phyloP scores from a whole-genome alignment of 129 eudicot genomes.

The Calendula officinalis region DNA sequence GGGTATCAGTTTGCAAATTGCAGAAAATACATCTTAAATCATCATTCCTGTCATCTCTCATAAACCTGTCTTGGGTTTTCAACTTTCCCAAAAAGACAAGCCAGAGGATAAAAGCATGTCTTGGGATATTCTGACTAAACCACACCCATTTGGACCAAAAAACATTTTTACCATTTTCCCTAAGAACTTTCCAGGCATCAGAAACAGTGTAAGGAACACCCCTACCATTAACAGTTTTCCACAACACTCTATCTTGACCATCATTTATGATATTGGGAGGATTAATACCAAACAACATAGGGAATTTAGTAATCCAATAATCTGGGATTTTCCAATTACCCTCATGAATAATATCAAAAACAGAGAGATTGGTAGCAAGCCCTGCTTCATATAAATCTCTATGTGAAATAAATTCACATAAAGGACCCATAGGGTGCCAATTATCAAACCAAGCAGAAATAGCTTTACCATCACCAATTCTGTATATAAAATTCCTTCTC shows the following conservation, averaged over 20 bases:
- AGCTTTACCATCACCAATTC: background rate
- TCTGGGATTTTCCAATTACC: background rate
- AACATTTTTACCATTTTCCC: background rate
- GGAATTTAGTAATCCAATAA: background rate
- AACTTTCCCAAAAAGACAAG: background rate
- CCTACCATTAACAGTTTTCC: background rate
- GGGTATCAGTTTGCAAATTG: background rate
- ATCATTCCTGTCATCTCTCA: background rate
- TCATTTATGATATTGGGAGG: too few relatives aligned
- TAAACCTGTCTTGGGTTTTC: background rate
- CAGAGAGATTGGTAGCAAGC: background rate
- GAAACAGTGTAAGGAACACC: background rate
- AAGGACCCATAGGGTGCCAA: background rate
- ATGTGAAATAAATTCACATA: background rate
- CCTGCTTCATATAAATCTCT: background rate
- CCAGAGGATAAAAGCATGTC: background rate
- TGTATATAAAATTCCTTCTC: background rate
- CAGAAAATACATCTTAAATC: background rate
- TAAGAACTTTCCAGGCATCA: background rate
- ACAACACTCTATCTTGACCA: background rate
- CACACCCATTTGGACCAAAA: background rate
- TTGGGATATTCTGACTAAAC: background rate
- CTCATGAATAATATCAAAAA: background rate
- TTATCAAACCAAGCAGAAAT: background rate
- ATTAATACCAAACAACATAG: too few relatives aligned